Evolutionary conservation across 768 basidiomycete species (phyloP).

Genomic region (Lentinus brumalis): DNA sequence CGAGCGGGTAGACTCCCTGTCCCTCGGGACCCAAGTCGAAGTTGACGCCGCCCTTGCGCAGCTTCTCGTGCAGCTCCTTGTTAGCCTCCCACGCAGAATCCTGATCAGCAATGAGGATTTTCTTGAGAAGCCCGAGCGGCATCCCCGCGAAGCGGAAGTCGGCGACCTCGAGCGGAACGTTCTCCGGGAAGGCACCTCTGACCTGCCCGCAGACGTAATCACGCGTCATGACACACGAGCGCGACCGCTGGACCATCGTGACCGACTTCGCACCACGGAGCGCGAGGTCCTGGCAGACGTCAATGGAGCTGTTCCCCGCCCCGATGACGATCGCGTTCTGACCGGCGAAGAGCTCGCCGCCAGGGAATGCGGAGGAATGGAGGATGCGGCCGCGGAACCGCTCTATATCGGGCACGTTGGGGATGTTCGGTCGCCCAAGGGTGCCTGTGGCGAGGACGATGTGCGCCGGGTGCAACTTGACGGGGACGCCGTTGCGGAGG

Average conservation of each 20-base stretch:
- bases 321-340: slow-evolving; percentile 73
- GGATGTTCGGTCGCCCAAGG: slow-evolving; percentile 47
- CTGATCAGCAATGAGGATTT: slow-evolving; percentile 4
- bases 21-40: slow-evolving; percentile 41
- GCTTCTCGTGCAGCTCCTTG: slow-evolving; percentile 40
- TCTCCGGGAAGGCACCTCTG: slow-evolving; percentile 19
- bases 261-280: slow-evolving; percentile 35
- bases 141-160: slow-evolving; percentile 39
- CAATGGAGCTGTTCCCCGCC: slow-evolving; percentile 47
- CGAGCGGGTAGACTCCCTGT: slow-evolving; percentile 36
- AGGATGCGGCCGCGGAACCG: slow-evolving; percentile 50
- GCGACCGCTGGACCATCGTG: slow-evolving; percentile 45
- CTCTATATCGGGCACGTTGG: slow-evolving; percentile 46
- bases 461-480: slow-evolving; percentile 47
- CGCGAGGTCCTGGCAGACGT: slow-evolving; percentile 27
- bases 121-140: slow-evolving; percentile 23
- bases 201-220: slow-evolving; percentile 5
- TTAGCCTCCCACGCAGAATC: slow-evolving; percentile 9
- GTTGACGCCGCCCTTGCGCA: slow-evolving; percentile 39
- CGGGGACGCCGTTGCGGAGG: slow-evolving; percentile 36
- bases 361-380: slow-evolving; percentile 55
- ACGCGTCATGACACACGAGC: slow-evolving; percentile 35
- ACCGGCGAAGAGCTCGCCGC: slow-evolving; percentile 50
- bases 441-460: slow-evolving; percentile 60
- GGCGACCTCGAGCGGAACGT: slow-evolving; percentile 37